Evolutionary conservation across 176 grass and related monocot genomes (phyloP).

Genomic region (Avena insularis): DNA sequence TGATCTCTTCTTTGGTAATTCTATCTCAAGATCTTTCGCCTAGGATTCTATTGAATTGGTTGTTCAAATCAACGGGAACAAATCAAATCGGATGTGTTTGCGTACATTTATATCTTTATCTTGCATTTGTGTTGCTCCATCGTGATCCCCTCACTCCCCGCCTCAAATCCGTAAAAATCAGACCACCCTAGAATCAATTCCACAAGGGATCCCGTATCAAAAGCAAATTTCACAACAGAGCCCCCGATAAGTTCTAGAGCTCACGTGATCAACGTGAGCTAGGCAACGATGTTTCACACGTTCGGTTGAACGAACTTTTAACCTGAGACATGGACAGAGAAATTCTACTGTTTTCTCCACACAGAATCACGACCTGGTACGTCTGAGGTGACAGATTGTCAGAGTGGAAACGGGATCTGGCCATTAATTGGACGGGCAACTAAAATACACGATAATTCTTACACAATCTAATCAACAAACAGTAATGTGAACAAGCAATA

Average conservation of each 20-base stretch:
- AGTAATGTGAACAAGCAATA: conserved; percentile 39
- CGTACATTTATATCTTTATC: too few species aligned
- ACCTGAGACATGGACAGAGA: neutral
- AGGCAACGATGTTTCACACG: neutral
- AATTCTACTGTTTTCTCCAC: neutral
- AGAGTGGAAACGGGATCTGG: neutral
- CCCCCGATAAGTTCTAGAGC: neutral
- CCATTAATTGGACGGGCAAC: neutral
- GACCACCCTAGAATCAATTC: too few species aligned
- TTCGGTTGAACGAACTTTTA: neutral
- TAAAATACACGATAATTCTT: conserved; percentile 12
- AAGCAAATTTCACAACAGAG: neutral
- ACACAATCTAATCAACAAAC: conserved; percentile 39
- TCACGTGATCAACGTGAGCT: neutral
- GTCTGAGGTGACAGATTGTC: neutral
- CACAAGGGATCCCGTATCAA: too few species aligned
- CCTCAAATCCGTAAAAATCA: too few species aligned
- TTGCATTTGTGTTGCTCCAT: too few species aligned
- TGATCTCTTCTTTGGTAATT: too few species aligned
- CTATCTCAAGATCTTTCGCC: too few species aligned
- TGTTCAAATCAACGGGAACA: too few species aligned
- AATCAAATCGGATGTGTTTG: too few species aligned
- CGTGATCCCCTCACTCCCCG: too few species aligned
- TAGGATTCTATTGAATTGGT: too few species aligned
- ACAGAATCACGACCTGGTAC: conserved; percentile 2